Conservation (phyloP, 2,329 filamentous ascomycete species). For the Plenodomus biglobosus region DNA sequence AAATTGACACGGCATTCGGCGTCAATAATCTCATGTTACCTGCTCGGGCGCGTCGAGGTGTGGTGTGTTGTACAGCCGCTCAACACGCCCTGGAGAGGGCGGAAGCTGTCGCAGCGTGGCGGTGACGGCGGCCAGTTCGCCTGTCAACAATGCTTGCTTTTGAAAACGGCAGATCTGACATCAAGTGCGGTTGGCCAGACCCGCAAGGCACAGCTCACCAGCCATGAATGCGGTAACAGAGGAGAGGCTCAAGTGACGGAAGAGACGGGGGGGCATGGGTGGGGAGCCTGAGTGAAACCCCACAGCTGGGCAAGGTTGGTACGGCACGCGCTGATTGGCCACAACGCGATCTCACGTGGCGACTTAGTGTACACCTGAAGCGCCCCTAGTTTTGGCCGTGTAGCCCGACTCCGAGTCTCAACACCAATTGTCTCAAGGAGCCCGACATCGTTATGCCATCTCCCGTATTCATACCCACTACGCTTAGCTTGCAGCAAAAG, state of each 20-base stretch:
- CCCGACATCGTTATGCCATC: constrained; percentile 28
- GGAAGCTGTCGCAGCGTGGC: background rate
- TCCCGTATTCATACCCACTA: constrained; percentile 11
- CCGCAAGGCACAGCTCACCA: background rate
- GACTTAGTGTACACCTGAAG: constrained; percentile 18
- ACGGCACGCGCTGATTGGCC: constrained; percentile 18
- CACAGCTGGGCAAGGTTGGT: constrained; percentile 11
- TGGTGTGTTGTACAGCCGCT: background rate
- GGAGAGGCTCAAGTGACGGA: constrained; percentile 12
- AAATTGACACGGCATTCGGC: constrained; percentile 3
- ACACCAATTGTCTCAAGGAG: constrained; percentile 46
- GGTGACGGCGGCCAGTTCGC: constrained; percentile 8
- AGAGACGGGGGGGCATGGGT: constrained; percentile 8
- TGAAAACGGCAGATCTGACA: background rate
- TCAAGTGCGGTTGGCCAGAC: background rate
- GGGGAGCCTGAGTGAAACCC: constrained; percentile 17
- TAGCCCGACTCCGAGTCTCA: constrained; percentile 26
- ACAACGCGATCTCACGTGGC: constrained; percentile 8
- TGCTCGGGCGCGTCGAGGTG: background rate
- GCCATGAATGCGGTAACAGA: constrained; percentile 5
- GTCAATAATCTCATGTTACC: background rate
- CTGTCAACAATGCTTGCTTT: constrained; percentile 14
- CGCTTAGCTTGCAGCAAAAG: constrained; percentile 17
- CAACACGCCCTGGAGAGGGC: constrained; percentile 3
- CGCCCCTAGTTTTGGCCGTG: constrained; percentile 32